Evolutionary conservation across 2,329 filamentous ascomycete species (phyloP), one percentile per base, ranked within the genome.

Genomic region (Xylaria hypoxylon): DNA sequence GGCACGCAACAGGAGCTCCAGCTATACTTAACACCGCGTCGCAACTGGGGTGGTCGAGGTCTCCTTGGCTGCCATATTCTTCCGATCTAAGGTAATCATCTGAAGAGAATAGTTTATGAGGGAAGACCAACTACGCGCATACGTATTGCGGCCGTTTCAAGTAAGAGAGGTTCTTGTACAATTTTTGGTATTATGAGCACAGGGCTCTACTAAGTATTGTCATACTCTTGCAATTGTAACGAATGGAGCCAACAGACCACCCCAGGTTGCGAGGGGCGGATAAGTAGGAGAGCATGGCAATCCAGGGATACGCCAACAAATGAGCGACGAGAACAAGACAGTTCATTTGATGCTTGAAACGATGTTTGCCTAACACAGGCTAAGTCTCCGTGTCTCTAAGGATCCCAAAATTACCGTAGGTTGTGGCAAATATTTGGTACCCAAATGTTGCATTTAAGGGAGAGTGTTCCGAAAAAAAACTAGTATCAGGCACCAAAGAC

Each of bases 41-140:
- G 88, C 50, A 85, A 94, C 76, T 99, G 96, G 95, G 95, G 95
- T 71, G 96, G 96, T 33, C 86, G 93, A 78, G 96, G 95, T 13
- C 82, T 96, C 78, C 82, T 99, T 74, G 95, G 95, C 61, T 99
- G 95, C 78, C 94, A 97, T 81, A 87, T 98, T 70, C 81, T 97
- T 71, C 93, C 93, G 28, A 72, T 96, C 63, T 97, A 82, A 62
- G 33, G 44, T 40, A 52, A 40, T 42, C 53, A 47, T 31, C 22
- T 31, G 51, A 50, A 56, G 19, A 53, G 11, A 6, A 44, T 50
- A 22, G 28, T 33, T 35, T 4, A 28, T 45, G 52, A 58, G 28
- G 44, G 52, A 52, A 22, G 7, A 24, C 28, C 24, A 62, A 44
- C 35, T 24, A 33, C 15, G 11, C 10, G 22, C 10, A 33, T 24